These are phyloP conservation scores for Cryptosporidium canis DNA, from an alignment of 169 alveolate genomes.

Conservation along the genomic window DNA sequence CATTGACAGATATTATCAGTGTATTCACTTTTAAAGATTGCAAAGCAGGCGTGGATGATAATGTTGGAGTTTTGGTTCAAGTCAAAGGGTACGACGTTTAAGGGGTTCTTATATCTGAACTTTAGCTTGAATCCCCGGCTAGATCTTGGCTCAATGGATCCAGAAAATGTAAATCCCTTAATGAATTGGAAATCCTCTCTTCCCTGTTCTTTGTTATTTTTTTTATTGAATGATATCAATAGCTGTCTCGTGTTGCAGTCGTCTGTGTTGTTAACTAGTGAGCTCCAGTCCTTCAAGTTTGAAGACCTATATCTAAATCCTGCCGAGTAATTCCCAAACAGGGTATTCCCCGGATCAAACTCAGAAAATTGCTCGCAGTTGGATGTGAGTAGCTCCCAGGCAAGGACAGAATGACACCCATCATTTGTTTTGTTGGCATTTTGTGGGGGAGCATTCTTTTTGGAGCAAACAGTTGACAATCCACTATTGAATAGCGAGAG, in stretches of 20 bases:
- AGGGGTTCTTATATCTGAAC: not conserved
- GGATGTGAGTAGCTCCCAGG: conserved; percentile 22
- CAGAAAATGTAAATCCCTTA: conserved; percentile 16
- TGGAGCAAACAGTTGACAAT: conserved; percentile 15
- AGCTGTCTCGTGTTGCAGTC: not conserved
- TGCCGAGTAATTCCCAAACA: conserved; percentile 30
- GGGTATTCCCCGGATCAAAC: conserved; percentile 26
- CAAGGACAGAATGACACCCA: conserved; percentile 11
- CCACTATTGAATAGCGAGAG: conserved; percentile 63
- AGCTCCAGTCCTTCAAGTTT: not conserved
- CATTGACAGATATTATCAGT: conserved; percentile 2
- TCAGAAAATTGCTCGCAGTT: not conserved
- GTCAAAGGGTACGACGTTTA: not conserved
- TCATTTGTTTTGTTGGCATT: not conserved
- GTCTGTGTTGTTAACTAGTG: not conserved
- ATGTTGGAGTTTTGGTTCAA: not conserved
- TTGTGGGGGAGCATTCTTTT: not conserved
- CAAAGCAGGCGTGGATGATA: conserved; percentile 12
- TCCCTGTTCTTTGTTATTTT: not conserved
- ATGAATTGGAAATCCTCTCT: not conserved
- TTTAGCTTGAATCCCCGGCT: not conserved
- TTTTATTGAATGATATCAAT: not conserved
- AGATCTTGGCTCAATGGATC: conserved; percentile 11
- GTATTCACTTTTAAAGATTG: not conserved
- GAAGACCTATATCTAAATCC: conserved; percentile 62